These are phyloP conservation scores for Aspergillus awamori DNA, from an alignment of 2,329 filamentous ascomycete genomes.

Conservation along the genomic window DNA sequence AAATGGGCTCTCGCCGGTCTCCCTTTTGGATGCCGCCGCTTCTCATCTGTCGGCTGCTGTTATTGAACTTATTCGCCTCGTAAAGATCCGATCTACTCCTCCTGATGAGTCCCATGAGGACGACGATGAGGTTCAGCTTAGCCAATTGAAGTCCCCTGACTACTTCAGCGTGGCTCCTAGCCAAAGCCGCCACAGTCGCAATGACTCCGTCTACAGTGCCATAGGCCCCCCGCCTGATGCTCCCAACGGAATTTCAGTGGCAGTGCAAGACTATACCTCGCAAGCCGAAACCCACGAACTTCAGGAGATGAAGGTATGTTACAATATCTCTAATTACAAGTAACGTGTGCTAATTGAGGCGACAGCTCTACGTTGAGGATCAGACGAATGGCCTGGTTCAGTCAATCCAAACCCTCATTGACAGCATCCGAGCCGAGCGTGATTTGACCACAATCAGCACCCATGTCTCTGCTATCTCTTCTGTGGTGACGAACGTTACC, in stretches of 20 bases:
- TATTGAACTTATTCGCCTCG: conserved; percentile 79
- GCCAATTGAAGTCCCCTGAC: conserved; percentile 67
- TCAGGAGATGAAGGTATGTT: conserved; percentile 62
- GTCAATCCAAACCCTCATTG: conserved; percentile 79
- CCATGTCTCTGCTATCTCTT: conserved; percentile 72
- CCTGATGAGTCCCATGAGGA: conserved; percentile 76
- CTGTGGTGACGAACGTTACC: conserved; percentile 71
- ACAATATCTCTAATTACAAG: background rate
- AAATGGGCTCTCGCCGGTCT: conserved; percentile 87
- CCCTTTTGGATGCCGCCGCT: conserved; percentile 86
- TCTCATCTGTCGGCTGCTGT: conserved; percentile 85
- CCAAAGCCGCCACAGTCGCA: conserved; percentile 57
- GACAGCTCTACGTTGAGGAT: conserved; percentile 75
- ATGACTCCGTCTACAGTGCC: conserved; percentile 76
- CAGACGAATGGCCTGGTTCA: conserved; percentile 78
- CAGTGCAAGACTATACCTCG: conserved; percentile 46
- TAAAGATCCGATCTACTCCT: conserved; percentile 80
- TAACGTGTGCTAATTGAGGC: conserved; percentile 22
- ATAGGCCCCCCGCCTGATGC: conserved; percentile 63
- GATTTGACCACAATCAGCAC: conserved; percentile 65
- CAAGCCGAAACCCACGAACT: conserved; percentile 53
- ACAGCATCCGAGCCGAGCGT: conserved; percentile 68
- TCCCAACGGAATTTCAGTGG: conserved; percentile 34
- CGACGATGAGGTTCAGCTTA: conserved; percentile 67
- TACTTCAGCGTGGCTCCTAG: conserved; percentile 66